A percentile compares a stretch with the other conserved stretches of the same genome.
phyloP scores from a whole-genome alignment of 306 rosid genomes.

The Gastrolobium villosum region DNA sequence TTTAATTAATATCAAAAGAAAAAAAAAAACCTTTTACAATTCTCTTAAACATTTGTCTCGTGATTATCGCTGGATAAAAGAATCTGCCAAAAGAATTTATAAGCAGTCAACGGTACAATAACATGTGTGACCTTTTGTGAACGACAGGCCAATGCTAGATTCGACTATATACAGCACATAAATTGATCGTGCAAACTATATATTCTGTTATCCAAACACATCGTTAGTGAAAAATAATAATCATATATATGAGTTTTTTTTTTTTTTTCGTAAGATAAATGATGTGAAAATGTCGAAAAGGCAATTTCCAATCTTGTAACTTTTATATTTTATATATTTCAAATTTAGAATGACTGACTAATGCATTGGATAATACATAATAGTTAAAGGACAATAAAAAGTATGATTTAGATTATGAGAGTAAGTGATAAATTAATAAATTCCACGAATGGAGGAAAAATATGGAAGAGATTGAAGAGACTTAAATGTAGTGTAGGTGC shows the following conservation, averaged over 20 bases:
- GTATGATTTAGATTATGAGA: not conserved
- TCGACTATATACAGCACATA: no score
- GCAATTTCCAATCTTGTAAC: not conserved
- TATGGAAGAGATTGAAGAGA: not conserved
- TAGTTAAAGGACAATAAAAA: not conserved
- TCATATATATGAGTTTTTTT: no score
- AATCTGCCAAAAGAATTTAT: not conserved
- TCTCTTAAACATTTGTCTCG: not conserved
- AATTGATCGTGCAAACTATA: no score
- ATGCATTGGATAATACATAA: not conserved
- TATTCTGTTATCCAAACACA: no score
- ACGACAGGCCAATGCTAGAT: not conserved
- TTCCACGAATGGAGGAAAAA: not conserved
- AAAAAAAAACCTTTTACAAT: no score
- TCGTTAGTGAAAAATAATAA: no score
- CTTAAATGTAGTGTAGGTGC: conserved; percentile 27
- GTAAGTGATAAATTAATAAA: not conserved
- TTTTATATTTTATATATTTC: not conserved
- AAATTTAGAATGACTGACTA: not conserved
- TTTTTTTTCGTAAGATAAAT: no score
- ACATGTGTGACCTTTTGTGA: not conserved
- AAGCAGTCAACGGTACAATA: not conserved
- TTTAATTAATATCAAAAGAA: no score
- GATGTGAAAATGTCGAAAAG: no score
- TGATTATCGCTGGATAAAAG: not conserved